Evolutionary conservation across 768 basidiomycete species (phyloP).

Genomic region (Trametes cubensis): DNA sequence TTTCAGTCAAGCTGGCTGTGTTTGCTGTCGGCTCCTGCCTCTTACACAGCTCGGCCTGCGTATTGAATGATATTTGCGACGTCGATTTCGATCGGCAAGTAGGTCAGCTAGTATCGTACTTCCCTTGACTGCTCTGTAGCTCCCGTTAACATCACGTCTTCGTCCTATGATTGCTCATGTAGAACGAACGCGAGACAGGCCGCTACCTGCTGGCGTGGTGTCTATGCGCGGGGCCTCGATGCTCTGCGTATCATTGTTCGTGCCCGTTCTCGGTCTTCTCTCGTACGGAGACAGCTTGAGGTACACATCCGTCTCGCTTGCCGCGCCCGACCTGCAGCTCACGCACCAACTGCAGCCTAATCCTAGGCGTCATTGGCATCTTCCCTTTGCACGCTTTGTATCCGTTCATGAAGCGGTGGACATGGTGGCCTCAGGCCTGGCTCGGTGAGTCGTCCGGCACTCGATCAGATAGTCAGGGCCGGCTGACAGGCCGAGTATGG

Average conservation of each 20-base stretch:
- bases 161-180: neutral
- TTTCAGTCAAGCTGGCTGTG: slow-evolving; percentile 14
- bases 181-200: slow-evolving; percentile 41
- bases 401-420: slow-evolving; percentile 58
- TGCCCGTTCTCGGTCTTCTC: slow-evolving; percentile 22
- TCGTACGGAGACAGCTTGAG: slow-evolving; percentile 18
- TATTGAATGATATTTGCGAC: slow-evolving; percentile 33
- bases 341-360: neutral
- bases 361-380: slow-evolving; percentile 24
- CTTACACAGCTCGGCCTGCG: slow-evolving; percentile 29
- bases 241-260: slow-evolving; percentile 29
- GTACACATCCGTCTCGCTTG: slow-evolving; percentile 15
- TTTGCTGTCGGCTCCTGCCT: slow-evolving; percentile 29
- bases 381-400: slow-evolving; percentile 35
- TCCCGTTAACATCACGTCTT: neutral
- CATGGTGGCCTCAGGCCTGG: slow-evolving; percentile 66
- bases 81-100: slow-evolving; percentile 39
- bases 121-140: neutral
- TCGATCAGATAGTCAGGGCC: neutral
- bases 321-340: neutral
- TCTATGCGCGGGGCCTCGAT: slow-evolving; percentile 36
- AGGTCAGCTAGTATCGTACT: slow-evolving; percentile 31
- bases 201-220: slow-evolving; percentile 38
- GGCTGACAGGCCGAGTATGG: too few relatives aligned
- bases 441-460: slow-evolving; percentile 41